Conservation (phyloP, 1,284 basidiomycete genomes). For the Xerocomus minutiporus region DNA sequence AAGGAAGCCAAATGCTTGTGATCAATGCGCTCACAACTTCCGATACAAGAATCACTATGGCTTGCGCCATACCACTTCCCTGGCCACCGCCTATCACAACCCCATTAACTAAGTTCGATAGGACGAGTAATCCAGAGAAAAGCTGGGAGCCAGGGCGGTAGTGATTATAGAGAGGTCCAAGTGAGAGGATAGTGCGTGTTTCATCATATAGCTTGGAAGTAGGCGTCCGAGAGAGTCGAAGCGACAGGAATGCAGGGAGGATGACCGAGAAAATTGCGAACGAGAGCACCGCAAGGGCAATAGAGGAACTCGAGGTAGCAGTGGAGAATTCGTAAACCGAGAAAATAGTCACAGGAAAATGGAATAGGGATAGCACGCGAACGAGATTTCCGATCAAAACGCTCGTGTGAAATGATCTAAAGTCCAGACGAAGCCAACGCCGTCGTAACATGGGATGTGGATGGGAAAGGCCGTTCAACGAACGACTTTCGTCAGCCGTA, state of each 20-base stretch:
- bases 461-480: constrained; percentile 38
- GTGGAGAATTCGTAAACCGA: constrained; percentile 60
- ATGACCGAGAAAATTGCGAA: constrained; percentile 78
- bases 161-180: constrained; percentile 95
- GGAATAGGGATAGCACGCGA: constrained; percentile 86
- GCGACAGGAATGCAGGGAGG: constrained; percentile 70
- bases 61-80: constrained; percentile 84
- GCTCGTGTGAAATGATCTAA: constrained; percentile 72
- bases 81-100: constrained; percentile 88
- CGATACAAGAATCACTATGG: constrained; percentile 81
- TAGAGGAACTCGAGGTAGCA: constrained; percentile 40
- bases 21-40: constrained; percentile 80
- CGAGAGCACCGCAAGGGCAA: constrained; percentile 69
- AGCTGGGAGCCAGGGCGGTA: constrained; percentile 90
- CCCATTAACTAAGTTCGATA: constrained; percentile 77
- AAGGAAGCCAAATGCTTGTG: constrained; percentile 91
- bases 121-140: constrained; percentile 79
- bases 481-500: constrained; percentile 52
- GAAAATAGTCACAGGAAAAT: constrained; percentile 90
- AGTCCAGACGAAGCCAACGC: constrained; percentile 59
- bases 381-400: constrained; percentile 87
- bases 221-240: constrained; percentile 72
- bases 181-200: constrained; percentile 82
- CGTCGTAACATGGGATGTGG: constrained; percentile 30
- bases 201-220: constrained; percentile 94